These are phyloP conservation scores for Filobasidium floriforme DNA, from an alignment of 768 basidiomycete genomes.

Conservation along the genomic window DNA sequence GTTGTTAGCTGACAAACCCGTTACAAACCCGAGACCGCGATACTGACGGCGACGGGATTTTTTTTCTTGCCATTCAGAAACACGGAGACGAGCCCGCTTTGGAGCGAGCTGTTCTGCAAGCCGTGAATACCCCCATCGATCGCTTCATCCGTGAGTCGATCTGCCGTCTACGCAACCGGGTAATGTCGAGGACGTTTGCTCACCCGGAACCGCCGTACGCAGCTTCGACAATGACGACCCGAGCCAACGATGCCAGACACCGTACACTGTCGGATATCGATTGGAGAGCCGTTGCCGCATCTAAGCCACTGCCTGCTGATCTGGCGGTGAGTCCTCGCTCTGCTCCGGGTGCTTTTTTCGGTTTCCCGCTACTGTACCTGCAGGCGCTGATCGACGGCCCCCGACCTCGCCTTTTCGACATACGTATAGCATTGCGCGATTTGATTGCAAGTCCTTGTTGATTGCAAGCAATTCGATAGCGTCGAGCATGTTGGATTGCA, in stretches of 20 bases:
- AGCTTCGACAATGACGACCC: background rate
- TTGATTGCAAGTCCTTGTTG: too few species aligned
- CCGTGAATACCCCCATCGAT: background rate
- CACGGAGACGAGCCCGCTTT: background rate
- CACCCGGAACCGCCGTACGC: background rate
- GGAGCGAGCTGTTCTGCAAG: background rate
- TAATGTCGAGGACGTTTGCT: background rate
- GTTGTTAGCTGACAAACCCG: background rate
- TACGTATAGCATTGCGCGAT: too few species aligned
- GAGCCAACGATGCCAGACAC: background rate
- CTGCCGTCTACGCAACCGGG: background rate
- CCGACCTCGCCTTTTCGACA: too few species aligned
- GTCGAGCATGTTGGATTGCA: too few species aligned
- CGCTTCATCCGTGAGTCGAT: background rate
- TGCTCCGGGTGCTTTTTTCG: too few species aligned
- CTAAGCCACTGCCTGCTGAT: constrained; percentile 1
- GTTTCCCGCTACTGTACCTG: too few species aligned
- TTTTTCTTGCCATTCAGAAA: background rate
- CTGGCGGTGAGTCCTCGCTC: background rate
- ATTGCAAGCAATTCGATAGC: too few species aligned
- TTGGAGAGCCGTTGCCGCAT: background rate
- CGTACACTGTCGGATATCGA: background rate
- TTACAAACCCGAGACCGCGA: background rate
- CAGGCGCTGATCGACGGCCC: too few species aligned
- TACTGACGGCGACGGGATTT: background rate